phyloP scores from a whole-genome alignment of 495 filamentous ascomycete genomes.

The Neurospora intermedia region DNA sequence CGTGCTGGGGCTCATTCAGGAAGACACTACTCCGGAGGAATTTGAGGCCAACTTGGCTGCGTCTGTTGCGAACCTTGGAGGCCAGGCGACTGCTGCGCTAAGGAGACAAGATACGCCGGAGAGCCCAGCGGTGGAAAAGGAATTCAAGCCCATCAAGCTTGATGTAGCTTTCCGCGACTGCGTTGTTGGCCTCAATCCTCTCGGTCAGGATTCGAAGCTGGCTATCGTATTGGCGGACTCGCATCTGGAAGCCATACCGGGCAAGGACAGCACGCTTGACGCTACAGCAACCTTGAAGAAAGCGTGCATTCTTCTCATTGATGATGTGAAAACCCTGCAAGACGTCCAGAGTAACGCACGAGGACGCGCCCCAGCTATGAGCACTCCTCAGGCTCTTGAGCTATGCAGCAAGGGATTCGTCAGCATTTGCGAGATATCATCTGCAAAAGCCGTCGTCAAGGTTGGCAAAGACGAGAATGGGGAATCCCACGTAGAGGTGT shows the following conservation, averaged over 20 bases:
- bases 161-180: constrained; percentile 70
- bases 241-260: constrained; percentile 50
- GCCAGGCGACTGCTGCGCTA: constrained; percentile 40
- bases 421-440: constrained; percentile 71
- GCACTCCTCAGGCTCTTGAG: constrained; percentile 48
- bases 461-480: constrained; percentile 38
- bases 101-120: constrained; percentile 13
- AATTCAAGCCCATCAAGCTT: constrained; percentile 46
- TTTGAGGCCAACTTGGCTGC: constrained; percentile 64
- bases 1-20: constrained; percentile 50
- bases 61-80: constrained; percentile 69
- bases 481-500: constrained; percentile 61
- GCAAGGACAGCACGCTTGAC: constrained; percentile 48
- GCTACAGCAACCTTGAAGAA: constrained; percentile 61
- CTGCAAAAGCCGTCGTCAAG: constrained; percentile 56
- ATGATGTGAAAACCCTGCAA: constrained; percentile 37
- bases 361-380: constrained; percentile 29
- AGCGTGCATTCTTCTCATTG: constrained; percentile 72
- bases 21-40: constrained; percentile 61
- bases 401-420: constrained; percentile 69
- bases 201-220: constrained; percentile 59
- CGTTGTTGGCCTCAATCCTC: constrained; percentile 76
- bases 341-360: constrained; percentile 38
- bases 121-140: constrained; percentile 4
- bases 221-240: constrained; percentile 70